Base-by-base conservation (phyloP, 164 flowering plant genomes). In the Euptelea pleiosperma region DNA sequence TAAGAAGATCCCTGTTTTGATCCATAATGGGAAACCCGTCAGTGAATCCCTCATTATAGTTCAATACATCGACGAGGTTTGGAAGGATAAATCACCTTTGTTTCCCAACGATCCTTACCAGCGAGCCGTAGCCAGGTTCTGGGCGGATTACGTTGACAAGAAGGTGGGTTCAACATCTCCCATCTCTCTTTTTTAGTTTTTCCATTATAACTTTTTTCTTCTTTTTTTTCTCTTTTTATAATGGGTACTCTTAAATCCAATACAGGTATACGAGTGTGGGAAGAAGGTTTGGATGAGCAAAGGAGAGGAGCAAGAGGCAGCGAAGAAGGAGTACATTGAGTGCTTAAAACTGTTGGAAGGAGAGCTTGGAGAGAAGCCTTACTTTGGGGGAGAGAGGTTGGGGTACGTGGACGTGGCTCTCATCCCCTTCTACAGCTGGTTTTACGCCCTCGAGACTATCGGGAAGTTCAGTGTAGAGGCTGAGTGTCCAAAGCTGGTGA, bases 111-210 rank as follows among this genome's bases (percentile, higher is more conserved):
- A 65, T 49, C 66, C 70, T 28, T 44, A 61, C 9, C 5, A 33
- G 24, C 46, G 55, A 18, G 58, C 69, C 10, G 43, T 44, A 37
- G 69, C 63, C 4, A 55, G 55, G 46, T 70, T 70, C 18, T 70
- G 73, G 73, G 73, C 59, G 28, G 73, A 65, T 48, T 70, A n/a
- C 29, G 14, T 70, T 2, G 69, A 70, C 50, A 60, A 65, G 33
- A 66, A 56, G 60, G 60, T 66, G n/a, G 1, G 11, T 33, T 29
- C n/a, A n/a, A n/a, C n/a, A n/a, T n/a, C 4, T 55, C 19, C 12
- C 8, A 19, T 34, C 6, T n/a, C n/a, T n/a, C n/a, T n/a, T n/a
- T n/a, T n/a, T n/a, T n/a, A n/a, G n/a, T n/a, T n/a, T n/a, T n/a
- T n/a, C n/a, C n/a, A n/a, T n/a, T n/a, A n/a, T n/a, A n/a, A n/a